These are phyloP conservation scores for Corchorus capsularis DNA, from an alignment of 345 rosid species.

Conservation along the genomic window DNA sequence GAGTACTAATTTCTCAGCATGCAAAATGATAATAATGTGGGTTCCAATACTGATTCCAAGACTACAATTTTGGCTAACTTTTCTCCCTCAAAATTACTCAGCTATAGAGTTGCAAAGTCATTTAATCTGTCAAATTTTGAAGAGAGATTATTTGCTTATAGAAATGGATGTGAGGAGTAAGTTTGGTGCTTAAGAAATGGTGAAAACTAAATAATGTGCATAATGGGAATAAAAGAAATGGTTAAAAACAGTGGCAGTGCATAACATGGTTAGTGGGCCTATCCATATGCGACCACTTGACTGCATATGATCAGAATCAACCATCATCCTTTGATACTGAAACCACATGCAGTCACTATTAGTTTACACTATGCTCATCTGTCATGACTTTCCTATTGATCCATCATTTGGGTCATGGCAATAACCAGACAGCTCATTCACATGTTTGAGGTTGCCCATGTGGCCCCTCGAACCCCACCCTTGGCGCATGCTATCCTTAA, in stretches of 20 bases:
- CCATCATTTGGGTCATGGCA: conserved; percentile 36
- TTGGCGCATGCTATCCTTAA: background rate
- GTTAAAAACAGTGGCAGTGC: conserved; percentile 10
- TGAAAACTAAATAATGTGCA: background rate
- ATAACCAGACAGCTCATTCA: conserved; percentile 66
- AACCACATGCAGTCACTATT: conserved; percentile 44
- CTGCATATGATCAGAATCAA: conserved; percentile 34
- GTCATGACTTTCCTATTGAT: conserved; percentile 42
- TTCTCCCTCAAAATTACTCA: background rate
- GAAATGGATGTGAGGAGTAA: background rate
- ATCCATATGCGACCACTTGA: conserved; percentile 23
- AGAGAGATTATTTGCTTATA: background rate
- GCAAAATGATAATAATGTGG: conserved; percentile 1
- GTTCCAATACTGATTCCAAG: background rate
- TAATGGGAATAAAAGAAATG: background rate
- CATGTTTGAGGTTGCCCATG: conserved; percentile 46
- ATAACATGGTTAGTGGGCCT: conserved; percentile 35
- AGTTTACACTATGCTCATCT: conserved; percentile 40
- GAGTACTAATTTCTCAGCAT: background rate
- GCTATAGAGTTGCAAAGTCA: background rate
- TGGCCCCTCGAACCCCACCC: conserved; percentile 31
- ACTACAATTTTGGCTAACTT: background rate
- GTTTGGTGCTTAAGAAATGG: background rate
- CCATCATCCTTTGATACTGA: conserved; percentile 32
- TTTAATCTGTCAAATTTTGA: background rate